Evolutionary conservation across 2,329 filamentous ascomycete genomes (phyloP).

Genomic region (Cercospora sp.): DNA sequence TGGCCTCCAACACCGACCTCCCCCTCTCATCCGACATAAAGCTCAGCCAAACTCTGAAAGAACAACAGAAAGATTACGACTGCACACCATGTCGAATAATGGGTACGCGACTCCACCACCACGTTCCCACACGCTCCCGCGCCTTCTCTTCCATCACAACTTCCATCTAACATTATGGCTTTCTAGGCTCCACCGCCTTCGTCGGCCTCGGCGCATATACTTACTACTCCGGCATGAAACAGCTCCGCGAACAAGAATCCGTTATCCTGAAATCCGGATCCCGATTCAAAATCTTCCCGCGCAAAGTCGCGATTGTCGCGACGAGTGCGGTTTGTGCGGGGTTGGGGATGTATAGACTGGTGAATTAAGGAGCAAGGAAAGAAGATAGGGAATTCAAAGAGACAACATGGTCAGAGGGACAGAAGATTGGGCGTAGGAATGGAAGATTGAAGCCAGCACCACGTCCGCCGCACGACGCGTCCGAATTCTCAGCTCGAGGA

Average conservation of each 20-base stretch:
- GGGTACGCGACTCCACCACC: slow-evolving; percentile 27
- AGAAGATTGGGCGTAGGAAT: background rate
- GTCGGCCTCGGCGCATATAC: slow-evolving; percentile 50
- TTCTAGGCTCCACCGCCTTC: slow-evolving; percentile 48
- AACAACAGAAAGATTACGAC: slow-evolving; percentile 35
- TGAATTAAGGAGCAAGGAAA: slow-evolving; percentile 22
- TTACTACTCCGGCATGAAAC: slow-evolving; percentile 48
- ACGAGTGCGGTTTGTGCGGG: slow-evolving; percentile 45
- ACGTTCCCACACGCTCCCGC: background rate
- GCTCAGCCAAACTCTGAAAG: slow-evolving; percentile 28
- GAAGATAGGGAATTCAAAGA: background rate
- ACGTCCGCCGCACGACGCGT: background rate
- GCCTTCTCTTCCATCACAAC: background rate
- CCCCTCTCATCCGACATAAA: slow-evolving; percentile 23
- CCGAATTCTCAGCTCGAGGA: background rate
- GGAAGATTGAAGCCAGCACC: background rate
- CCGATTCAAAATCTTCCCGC: slow-evolving; percentile 44
- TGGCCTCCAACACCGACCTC: slow-evolving; percentile 17
- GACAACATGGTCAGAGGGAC: background rate
- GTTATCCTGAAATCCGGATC: slow-evolving; percentile 45
- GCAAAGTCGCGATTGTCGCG: slow-evolving; percentile 44
- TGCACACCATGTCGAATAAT: slow-evolving; percentile 38
- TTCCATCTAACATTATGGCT: background rate
- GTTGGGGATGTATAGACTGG: slow-evolving; percentile 47
- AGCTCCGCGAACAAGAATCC: slow-evolving; percentile 45